Conservation (phyloP, 1,284 basidiomycete genomes). For the Cerioporus squamosus region DNA sequence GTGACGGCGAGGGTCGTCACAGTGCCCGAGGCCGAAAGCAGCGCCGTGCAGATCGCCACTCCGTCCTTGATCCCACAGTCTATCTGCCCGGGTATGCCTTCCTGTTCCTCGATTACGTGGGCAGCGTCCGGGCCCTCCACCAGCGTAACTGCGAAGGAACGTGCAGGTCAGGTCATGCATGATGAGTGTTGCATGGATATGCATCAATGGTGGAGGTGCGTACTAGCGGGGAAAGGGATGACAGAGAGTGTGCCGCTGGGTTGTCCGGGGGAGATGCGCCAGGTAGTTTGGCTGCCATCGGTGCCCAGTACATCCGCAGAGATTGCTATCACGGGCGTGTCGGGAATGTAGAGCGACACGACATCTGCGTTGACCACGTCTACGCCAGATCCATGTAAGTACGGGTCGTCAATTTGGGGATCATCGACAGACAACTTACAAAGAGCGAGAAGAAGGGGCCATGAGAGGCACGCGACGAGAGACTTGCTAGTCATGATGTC, state of each 20-base stretch:
- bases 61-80: constrained; percentile 26
- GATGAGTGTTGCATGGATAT: no score
- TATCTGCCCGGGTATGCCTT: constrained; percentile 6
- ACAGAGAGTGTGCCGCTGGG: constrained; percentile 35
- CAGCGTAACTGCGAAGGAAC: background rate
- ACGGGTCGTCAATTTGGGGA: no score
- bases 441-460: no score
- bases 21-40: constrained; percentile 4
- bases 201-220: no score
- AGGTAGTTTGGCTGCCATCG: constrained; percentile 45
- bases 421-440: no score
- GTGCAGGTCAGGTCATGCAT: constrained; percentile 26
- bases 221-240: constrained; percentile 34
- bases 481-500: no score
- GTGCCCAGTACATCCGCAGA: constrained; percentile 44
- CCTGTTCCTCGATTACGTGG: background rate
- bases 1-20: constrained; percentile 6
- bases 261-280: constrained; percentile 40
- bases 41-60: constrained; percentile 24
- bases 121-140: background rate
- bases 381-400: background rate
- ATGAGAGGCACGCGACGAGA: no score
- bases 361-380: constrained; percentile 10
- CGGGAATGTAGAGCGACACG: constrained; percentile 44
- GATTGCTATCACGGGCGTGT: constrained; percentile 46